Percentiles rank a stretch among this genome's conserved stretches.
Conservation (phyloP, 306 rosid genomes). For the Chamaecrista fasciculata region DNA sequence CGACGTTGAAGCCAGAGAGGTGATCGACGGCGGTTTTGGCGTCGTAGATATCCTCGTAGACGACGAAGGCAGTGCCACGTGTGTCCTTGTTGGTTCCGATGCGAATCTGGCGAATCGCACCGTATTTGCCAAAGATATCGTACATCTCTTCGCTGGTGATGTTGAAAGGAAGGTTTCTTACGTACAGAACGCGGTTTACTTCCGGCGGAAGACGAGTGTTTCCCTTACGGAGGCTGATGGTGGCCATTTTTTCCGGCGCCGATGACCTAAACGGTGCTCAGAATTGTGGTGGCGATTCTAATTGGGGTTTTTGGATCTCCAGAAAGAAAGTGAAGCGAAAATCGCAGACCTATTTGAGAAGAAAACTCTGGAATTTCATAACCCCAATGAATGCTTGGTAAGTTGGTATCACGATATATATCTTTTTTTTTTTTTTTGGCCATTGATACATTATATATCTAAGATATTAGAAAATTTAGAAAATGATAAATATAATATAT, state of each 20-base stretch:
- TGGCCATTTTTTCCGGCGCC: conserved; percentile 46
- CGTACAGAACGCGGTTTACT: conserved; percentile 87
- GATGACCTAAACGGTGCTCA: neutral
- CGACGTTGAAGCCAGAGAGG: conserved; percentile 94
- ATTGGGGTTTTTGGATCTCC: conserved; percentile 3
- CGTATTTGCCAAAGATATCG: conserved; percentile 96
- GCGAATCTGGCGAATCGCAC: conserved; percentile 95
- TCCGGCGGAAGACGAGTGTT: conserved; percentile 96
- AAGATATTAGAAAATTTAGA: no score
- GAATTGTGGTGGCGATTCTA: neutral
- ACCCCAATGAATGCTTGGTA: no score
- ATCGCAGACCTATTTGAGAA: no score
- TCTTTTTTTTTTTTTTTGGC: no score
- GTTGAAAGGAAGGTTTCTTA: conserved; percentile 88
- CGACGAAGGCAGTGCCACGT: conserved; percentile 92
- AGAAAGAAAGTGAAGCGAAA: conserved; percentile 3
- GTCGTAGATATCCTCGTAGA: conserved; percentile 97
- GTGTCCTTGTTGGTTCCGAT: conserved; percentile 93
- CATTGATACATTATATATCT: no score
- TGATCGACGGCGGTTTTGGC: conserved; percentile 98
- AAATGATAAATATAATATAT: no score
- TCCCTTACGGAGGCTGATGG: conserved; percentile 84
- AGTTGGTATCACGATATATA: no score
- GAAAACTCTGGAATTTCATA: no score
- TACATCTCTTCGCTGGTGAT: conserved; percentile 99